A percentile compares a stretch with the other conserved stretches of the same genome.
Conservation (phyloP, 2,329 filamentous ascomycete species). For the Sclerotinia trifoliorum region DNA sequence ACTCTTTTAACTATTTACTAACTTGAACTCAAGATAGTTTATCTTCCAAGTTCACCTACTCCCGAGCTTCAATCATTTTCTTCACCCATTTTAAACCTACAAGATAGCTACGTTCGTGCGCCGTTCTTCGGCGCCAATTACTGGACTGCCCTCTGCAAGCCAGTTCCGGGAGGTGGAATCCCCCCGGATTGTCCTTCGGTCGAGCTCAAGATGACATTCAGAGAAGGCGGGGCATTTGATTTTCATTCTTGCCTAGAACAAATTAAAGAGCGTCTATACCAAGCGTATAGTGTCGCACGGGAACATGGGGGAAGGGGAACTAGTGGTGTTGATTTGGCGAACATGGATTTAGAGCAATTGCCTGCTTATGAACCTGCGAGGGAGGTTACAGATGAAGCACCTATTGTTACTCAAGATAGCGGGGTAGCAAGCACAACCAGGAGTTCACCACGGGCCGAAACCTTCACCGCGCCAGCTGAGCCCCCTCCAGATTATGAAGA, state of each 20-base stretch:
- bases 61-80: constrained; percentile 78
- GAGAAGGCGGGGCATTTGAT: constrained; percentile 91
- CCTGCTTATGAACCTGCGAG: constrained; percentile 74
- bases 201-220: constrained; percentile 84
- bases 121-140: constrained; percentile 93
- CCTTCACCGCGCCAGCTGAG: constrained; percentile 56
- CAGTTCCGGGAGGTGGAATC: constrained; percentile 80
- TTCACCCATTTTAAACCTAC: constrained; percentile 79
- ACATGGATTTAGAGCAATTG: constrained; percentile 78
- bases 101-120: constrained; percentile 81
- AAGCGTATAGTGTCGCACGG: constrained; percentile 72
- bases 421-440: constrained; percentile 25
- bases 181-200: constrained; percentile 70
- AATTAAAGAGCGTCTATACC: constrained; percentile 78
- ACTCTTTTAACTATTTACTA: constrained; percentile 23
- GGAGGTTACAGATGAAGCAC: constrained; percentile 28
- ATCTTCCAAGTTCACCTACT: constrained; percentile 72
- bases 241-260: constrained; percentile 81
- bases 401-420: constrained; percentile 31
- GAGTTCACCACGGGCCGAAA: constrained; percentile 22
- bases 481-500: constrained; percentile 92
- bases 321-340: constrained; percentile 52
- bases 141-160: constrained; percentile 78
- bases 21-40: constrained; percentile 65
- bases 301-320: constrained; percentile 59